Evolutionary conservation across 2,329 filamentous ascomycete species (phyloP), one percentile per base, ranked within the genome.

Genomic region (Bipolaris cookei): DNA sequence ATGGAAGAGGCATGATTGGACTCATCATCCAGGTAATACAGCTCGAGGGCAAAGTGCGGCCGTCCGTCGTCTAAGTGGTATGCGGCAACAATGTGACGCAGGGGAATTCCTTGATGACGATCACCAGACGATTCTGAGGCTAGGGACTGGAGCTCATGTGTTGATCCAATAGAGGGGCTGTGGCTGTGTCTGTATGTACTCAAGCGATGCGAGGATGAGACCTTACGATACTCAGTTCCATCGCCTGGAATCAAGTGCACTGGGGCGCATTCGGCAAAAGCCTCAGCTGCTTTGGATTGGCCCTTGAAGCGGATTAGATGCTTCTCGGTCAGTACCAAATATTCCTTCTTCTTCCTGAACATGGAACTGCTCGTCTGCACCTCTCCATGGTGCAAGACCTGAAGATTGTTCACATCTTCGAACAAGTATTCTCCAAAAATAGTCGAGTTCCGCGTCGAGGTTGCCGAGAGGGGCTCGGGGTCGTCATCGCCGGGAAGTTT

Each of bases 291-390:
- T 71, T 88, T 88, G 42, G 80, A 77, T 64, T 89, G 86, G 66
- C 79, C 88, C 73, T 90, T 89, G 78, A 88, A 90, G 11, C 88
- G 83, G 52, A 90, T 77, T 53, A 91, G 76, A 72, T 90, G 86
- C 5, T 83, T 84, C 62, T 90, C 88, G 6, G 88, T 91, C 62
- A 91, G 78, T 13, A 90, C 88, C 52, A 91, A 78, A 66, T 89
- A 91, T 71, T 90, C 88, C 74, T 84, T 88, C 77, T 88, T 89
- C 77, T 89, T 90, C 71, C 88, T 81, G 76, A 90, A 89, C 81
- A 90, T 85, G 58, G 85, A 84, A 54, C 84, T 87, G 46, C 86
- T 86, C 11, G 86, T 90, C 74, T 90, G 88, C 14, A 90, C 85
- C 69, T 90, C 88, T 35, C 88, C 88, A 76, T 90, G 85, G 61